Percentiles rank a stretch among this genome's conserved stretches.
phyloP scores from a whole-genome alignment of 768 basidiomycete species.

The Hysterangium stoloniferum region DNA sequence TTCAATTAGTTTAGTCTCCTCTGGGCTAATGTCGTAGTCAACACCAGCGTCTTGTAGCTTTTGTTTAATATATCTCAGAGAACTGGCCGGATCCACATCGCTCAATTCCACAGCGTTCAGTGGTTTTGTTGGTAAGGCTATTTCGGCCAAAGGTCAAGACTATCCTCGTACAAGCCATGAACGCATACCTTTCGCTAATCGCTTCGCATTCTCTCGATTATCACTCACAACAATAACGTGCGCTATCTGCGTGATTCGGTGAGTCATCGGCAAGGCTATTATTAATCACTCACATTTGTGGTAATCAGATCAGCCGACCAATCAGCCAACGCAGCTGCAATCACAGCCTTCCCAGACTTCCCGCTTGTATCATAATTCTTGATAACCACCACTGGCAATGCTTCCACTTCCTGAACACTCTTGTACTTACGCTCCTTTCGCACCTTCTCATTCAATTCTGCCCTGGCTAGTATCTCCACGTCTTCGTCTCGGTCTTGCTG shows the following conservation, averaged over 20 bases:
- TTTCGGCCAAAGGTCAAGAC: background rate
- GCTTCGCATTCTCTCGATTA: constrained; percentile 79
- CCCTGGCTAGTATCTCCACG: constrained; percentile 13
- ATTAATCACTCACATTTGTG: constrained; percentile 54
- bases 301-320: constrained; percentile 84
- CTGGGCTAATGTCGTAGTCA: constrained; percentile 34
- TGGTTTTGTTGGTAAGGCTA: constrained; percentile 81
- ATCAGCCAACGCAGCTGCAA: constrained; percentile 66
- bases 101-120: constrained; percentile 69
- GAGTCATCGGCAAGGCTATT: too few species aligned
- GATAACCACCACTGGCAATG: constrained; percentile 82
- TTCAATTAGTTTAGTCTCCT: constrained; percentile 53
- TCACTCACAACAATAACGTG: constrained; percentile 90
- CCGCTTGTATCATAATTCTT: constrained; percentile 63
- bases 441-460: constrained; percentile 14
- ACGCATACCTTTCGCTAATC: constrained; percentile 65
- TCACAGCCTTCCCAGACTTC: constrained; percentile 53
- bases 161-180: background rate
- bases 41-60: constrained; percentile 55
- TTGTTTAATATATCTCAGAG: constrained; percentile 72
- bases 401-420: constrained; percentile 39
- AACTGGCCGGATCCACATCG: constrained; percentile 78
- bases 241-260: constrained; percentile 69
- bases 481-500: constrained; percentile 8
- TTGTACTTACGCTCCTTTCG: constrained; percentile 10